Evolutionary conservation across 345 rosid species (phyloP).

Genomic region (Brassica cretica): DNA sequence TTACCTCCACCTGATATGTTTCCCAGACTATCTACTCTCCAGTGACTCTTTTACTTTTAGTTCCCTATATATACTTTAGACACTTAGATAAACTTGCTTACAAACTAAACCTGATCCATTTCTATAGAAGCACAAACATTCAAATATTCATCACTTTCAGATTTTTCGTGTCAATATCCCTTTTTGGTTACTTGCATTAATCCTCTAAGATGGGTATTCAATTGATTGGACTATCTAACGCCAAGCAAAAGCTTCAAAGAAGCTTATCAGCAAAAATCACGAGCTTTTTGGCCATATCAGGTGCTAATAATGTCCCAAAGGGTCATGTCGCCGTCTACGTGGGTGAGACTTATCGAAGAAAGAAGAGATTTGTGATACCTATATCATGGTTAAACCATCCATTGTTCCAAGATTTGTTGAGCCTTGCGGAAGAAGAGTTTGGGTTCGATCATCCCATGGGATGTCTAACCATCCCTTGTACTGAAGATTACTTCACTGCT

Average conservation of each 20-base stretch:
- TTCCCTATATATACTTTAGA: conserved; percentile 37
- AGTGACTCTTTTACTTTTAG: conserved; percentile 3
- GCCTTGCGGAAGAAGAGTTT: conserved; percentile 71
- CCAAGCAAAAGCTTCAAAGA: conserved; percentile 71
- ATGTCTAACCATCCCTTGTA: conserved; percentile 79
- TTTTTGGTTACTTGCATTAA: background rate
- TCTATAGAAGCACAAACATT: conserved; percentile 17
- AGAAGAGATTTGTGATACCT: conserved; percentile 68
- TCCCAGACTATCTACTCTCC: conserved; percentile 29
- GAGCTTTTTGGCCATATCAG: conserved; percentile 40
- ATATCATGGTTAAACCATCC: conserved; percentile 70
- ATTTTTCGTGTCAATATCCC: background rate
- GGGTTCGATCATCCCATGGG: conserved; percentile 88
- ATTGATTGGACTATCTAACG: conserved; percentile 55
- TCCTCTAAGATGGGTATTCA: conserved; percentile 54
- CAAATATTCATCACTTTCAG: conserved; percentile 3
- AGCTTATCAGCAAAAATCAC: conserved; percentile 54
- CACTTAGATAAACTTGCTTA: conserved; percentile 19
- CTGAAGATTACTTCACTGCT: conserved; percentile 57
- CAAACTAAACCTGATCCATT: conserved; percentile 23
- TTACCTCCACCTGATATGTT: conserved; percentile 66
- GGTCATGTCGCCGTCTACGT: conserved; percentile 45
- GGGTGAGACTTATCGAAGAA: conserved; percentile 41
- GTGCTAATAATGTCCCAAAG: conserved; percentile 46
- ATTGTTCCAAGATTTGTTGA: conserved; percentile 55